phyloP scores from a whole-genome alignment of 192 early-diverging fungal species.

The Backusella morwellensis region DNA sequence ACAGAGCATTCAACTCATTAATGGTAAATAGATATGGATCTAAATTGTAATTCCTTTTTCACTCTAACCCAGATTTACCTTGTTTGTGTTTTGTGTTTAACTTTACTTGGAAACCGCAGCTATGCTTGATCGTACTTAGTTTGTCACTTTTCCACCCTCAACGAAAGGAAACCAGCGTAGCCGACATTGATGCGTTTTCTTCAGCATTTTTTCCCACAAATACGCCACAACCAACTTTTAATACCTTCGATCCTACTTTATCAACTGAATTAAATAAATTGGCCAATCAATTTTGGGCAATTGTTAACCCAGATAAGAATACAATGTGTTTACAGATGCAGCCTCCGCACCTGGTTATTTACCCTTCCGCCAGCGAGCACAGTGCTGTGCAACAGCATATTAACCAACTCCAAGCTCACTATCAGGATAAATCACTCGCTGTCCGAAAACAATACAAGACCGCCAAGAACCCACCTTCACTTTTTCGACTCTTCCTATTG shows the following conservation, averaged over 20 bases:
- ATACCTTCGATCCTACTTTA: neutral
- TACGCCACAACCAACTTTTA: neutral
- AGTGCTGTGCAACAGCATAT: neutral
- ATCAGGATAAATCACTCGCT: neutral
- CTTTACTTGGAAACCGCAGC: neutral
- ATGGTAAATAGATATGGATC: slow-evolving; percentile 22
- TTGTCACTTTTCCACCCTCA: neutral
- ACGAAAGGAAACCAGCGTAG: neutral
- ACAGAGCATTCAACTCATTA: slow-evolving; percentile 25
- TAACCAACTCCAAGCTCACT: neutral
- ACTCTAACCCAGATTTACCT: neutral
- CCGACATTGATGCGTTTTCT: neutral
- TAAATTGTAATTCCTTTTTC: neutral
- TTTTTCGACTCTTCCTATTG: slow-evolving; percentile 1
- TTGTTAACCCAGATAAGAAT: slow-evolving; percentile 8
- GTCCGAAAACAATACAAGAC: neutral
- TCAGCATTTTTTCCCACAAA: neutral
- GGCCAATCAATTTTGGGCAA: slow-evolving; percentile 5
- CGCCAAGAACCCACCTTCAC: slow-evolving; percentile 9
- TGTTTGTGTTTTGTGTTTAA: neutral
- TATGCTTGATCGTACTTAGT: slow-evolving; percentile 10
- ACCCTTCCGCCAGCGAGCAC: neutral
- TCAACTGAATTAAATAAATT: slow-evolving; percentile 8
- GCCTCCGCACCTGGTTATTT: neutral
- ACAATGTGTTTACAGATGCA: neutral